Evolutionary conservation across 1,284 basidiomycete species (phyloP), one percentile per base, ranked within the genome.

Genomic region (Mycena citricolor): DNA sequence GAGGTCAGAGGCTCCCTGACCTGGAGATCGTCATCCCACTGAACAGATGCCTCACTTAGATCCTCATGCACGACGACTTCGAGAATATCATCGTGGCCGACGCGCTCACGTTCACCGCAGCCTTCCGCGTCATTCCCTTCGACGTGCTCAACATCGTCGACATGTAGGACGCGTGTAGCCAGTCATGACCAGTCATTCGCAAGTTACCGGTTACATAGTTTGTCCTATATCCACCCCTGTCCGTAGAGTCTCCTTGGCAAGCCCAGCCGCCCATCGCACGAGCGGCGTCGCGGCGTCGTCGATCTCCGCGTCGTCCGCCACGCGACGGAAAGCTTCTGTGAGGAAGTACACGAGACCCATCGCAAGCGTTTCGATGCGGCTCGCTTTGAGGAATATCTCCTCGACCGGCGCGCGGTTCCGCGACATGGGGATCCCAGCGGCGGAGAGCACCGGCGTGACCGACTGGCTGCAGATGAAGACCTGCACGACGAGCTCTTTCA

Each of bases 401-500:
- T 90, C 85, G n/a, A 92, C 59, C 6, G 79, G 62, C 20, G 70
- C 72, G 45, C 80, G 74, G 58, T 83, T 77, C 29, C 76, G 70
- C 8, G 69, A 69, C 20, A 65, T 64, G 1, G 67, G 64, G 11
- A 71, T 42, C 24, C 76, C 63, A 5, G 61, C 61, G 8, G 59
- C 44, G 12, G 49, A 65, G 12, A 82, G 61, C 21, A 79, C 56
- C 0, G 92, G 90, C 0, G 83, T 84, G 0, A 79, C 61, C 0
- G 79, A 74, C 61, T 95, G 93, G 24, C 81, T 84, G 38, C 79
- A 77, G 40, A 90, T 63, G 54, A 94, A 79, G 17, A 89, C 62
- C 44, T 85, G 74, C 8, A 71, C 64, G 50, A 95, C 71, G 39
- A 94, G 64, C 37, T 83, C 77, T 44, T 68, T 70, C 36, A 97